Base-by-base conservation (phyloP, 768 basidiomycete genomes). In the Strobilomyces dryophilus region DNA sequence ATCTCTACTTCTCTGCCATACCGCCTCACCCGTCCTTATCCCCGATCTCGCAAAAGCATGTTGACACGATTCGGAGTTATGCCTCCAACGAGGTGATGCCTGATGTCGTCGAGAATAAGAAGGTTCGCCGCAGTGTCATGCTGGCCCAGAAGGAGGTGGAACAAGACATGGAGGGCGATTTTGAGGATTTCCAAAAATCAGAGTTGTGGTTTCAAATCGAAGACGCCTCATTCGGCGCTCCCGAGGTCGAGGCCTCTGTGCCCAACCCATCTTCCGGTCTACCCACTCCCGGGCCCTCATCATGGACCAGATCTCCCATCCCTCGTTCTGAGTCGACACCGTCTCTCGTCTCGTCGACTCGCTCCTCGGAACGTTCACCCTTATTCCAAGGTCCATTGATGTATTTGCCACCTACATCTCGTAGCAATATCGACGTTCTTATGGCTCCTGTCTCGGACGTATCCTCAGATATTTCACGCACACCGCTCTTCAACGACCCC, bases 201-300 rank as follows among this genome's bases (percentile, higher is more conserved):
- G 93, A 97, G 57, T 78, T 99, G 5, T 98, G 91, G 85, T 91
- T 94, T 71, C 88, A 92, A 2, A 74, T 91, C 8, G 81, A 85
- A 8, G 91, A 93, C 63, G 74, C 80, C 2, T 81, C 83, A 41
- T 61, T 67, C 36, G 64, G 59, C 39, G 50, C 55, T 34, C 15
- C 55, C 11, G 59, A 58, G 39, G 43, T 49, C 18, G 53, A 48
- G 18, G 39, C 36, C 21, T 41, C 51, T 3, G n/a, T 46, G 8
- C 36, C 47, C 4, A 47, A 48, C 42, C 55, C 41, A 20, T 59
- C 56, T 46, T 54, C 63, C 20, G 35, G 43, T 39, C 27, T 21
- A 8, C 29, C 45, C 12, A 27, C 29, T 36, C 35, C 32, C 40
- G 54, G 46, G 45, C 18, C 42, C 14, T 31, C 45, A 39, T 55